Base-by-base conservation (phyloP, 345 rosid species). In the Salix brachista region DNA sequence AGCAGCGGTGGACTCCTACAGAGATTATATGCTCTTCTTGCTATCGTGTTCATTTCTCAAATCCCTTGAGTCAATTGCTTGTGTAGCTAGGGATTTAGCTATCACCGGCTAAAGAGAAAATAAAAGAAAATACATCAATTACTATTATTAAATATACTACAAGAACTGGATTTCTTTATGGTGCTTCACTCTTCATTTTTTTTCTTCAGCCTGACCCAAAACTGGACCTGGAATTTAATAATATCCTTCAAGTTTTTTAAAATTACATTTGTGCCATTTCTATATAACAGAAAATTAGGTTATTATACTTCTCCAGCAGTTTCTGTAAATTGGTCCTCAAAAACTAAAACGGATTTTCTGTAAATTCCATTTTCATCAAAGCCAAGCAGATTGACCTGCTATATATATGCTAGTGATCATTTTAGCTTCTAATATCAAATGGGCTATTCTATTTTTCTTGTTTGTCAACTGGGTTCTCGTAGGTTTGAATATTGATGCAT, bases 1-100 rank as follows among this genome's bases (percentile, higher is more conserved):
- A 82, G 85, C 67, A 8, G 23, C 12, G 3, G 18, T 2, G 19
- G 8, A 65, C 69, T 28, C 69, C 39, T 82, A 73, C 80, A 58
- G 32, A 72, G 12, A 26, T 68, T 3, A 6, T 61, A 30, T 6
- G 71, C 67, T 13, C 58, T 52, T 61, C 80, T 81, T 3, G 70
- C 73, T 52, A 80, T 69, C 32, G 78, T 34, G 79, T 75, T 83
- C 87, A 83, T 78, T 52, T 28, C 28, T 34, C 6, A 16, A 8
- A 10, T 11, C 26, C 64, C 14, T 44, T 28, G 41, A 25, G 21
- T 42, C 37, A 21, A 23, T 10, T 48, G n/a, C 21, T 25, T 17
- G 56, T 30, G 50, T 16, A 3, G 42, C 30, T 34, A 73, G 37
- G 37, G 56, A 14, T 73, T 73, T 36, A n/a, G 67, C 44, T 41